Evolutionary conservation across 1,284 basidiomycete genomes (phyloP), one percentile per base, ranked within the genome.

Genomic region (Ceratorhiza oryzae-sativae): DNA sequence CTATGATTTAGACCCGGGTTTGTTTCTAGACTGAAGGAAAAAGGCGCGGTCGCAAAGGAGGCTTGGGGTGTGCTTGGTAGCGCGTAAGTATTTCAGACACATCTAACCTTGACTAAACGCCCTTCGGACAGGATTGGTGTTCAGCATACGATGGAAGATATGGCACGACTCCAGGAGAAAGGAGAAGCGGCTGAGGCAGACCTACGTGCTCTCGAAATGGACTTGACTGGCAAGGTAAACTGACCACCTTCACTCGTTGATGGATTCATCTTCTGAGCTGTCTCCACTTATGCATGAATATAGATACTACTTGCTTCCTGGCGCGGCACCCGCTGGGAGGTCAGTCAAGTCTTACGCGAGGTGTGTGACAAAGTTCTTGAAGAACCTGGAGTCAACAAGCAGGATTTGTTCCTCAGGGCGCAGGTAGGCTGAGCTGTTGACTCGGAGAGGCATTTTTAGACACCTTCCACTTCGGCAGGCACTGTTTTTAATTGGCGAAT

Each of bases 21-120:
- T 84, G 95, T 95, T 83, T 94, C 94, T 68, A 87, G 92, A 39
- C 82, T 99, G 77, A 99, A 98, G 82, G 97, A 98, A 83, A 97
- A 96, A 80, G 95, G 94, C 15, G 83, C 93, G 0, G 86, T 97
- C 75, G 90, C 94, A 23, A 97, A 97, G 81, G 95, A 97, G 77
- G 92, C 94, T 0, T 97, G 93, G 91, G 94, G 93, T 41, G 90
- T 97, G 55, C 90, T 97, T 74, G 93, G 93, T 48, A 94, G 92
- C 85, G 94, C 94, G 80, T 83, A 75, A 79, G 82, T 80, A 10
- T 32, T n/a, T n/a, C 59, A 41, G 18, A 68, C 15, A n/a, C n/a
- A n/a, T n/a, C n/a, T n/a, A n/a, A n/a, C n/a, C n/a, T n/a, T n/a
- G n/a, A n/a, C n/a, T n/a, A n/a, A n/a, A n/a, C n/a, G n/a, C n/a